phyloP scores from a whole-genome alignment of 2,329 filamentous ascomycete genomes.

The Trichoderma koningiopsis region DNA sequence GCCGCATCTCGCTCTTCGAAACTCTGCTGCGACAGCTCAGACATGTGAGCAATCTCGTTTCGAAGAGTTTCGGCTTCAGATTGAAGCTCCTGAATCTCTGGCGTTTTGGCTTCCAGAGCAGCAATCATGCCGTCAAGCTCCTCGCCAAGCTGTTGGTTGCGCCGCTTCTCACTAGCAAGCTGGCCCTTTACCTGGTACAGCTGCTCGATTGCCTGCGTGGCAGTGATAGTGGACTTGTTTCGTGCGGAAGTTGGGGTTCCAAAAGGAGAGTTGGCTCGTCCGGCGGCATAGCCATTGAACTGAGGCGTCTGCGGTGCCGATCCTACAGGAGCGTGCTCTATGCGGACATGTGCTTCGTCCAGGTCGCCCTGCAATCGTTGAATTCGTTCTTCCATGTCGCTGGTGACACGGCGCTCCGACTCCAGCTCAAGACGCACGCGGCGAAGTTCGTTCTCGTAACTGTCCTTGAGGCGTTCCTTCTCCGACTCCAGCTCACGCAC shows the following conservation, averaged over 20 bases:
- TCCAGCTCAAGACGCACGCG: constrained; percentile 60
- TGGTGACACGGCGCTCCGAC: constrained; percentile 51
- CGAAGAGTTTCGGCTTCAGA: constrained; percentile 79
- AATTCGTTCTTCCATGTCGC: constrained; percentile 50
- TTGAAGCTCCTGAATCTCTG: constrained; percentile 84
- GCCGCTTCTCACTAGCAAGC: constrained; percentile 72
- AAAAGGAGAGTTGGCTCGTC: constrained; percentile 62
- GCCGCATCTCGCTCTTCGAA: constrained; percentile 79
- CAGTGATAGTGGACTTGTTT: constrained; percentile 57
- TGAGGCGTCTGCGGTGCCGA: constrained; percentile 64
- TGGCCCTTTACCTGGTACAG: constrained; percentile 70
- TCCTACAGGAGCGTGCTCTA: constrained; percentile 48
- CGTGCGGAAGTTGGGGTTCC: constrained; percentile 62
- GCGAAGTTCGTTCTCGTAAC: constrained; percentile 62
- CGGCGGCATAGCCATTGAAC: constrained; percentile 57
- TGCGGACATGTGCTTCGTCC: constrained; percentile 54
- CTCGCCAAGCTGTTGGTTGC: constrained; percentile 71
- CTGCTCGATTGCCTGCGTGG: constrained; percentile 65
- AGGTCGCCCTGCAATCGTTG: constrained; percentile 56
- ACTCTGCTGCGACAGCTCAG: constrained; percentile 78
- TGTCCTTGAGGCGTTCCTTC: constrained; percentile 61
- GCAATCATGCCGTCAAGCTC: constrained; percentile 85
- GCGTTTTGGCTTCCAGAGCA: constrained; percentile 81
- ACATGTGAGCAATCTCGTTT: constrained; percentile 80
- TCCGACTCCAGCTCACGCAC: constrained; percentile 70